Percentiles rank a stretch among this genome's conserved stretches.
Conservation (phyloP, 805 yeast species). For the Wickerhamomyces strasburgensis region DNA sequence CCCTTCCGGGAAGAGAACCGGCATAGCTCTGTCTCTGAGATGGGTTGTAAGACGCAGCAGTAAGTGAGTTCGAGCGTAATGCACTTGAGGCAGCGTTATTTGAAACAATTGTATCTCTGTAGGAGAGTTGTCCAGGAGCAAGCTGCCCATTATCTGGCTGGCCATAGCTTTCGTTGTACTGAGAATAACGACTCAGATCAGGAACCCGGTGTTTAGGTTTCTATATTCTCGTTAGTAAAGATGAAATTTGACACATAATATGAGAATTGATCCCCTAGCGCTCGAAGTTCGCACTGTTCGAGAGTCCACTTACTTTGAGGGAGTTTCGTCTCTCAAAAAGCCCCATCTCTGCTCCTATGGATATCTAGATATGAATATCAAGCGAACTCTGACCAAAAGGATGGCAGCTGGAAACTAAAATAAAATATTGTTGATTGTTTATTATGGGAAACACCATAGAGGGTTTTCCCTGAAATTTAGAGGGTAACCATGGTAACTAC, state of each 20-base stretch:
- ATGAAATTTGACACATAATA: background rate
- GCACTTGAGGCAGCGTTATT: constrained; percentile 21
- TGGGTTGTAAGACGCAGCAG: constrained; percentile 10
- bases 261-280: background rate
- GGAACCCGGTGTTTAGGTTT: constrained; percentile 26
- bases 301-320: background rate
- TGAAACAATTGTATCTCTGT: constrained; percentile 18
- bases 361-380: background rate
- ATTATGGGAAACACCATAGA: background rate
- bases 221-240: background rate
- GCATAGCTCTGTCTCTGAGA: background rate
- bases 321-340: background rate
- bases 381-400: background rate
- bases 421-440: background rate
- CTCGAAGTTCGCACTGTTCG: background rate
- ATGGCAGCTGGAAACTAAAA: background rate
- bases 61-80: constrained; percentile 22
- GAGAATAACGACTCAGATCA: constrained; percentile 34
- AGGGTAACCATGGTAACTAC: background rate
- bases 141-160: background rate
- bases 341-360: background rate
- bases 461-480: background rate
- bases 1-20: constrained; percentile 1
- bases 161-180: constrained; percentile 25
- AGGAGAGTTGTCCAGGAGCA: background rate